Evolutionary conservation across 179 eudicot genomes (phyloP).

Genomic region (Actinidia polygama): DNA sequence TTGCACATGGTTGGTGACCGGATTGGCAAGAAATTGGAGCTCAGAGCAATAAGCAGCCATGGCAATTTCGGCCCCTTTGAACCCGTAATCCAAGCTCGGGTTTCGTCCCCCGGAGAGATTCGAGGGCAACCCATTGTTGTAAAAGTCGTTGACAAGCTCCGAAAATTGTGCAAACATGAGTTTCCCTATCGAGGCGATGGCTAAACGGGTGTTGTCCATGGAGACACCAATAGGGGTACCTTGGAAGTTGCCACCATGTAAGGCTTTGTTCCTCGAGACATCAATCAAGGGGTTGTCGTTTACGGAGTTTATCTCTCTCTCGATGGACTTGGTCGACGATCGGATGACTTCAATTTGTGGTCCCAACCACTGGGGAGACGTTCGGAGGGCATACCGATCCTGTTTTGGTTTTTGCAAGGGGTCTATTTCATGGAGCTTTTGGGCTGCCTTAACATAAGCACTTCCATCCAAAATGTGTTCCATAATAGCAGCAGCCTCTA

Average conservation of each 20-base stretch:
- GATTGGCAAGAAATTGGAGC: constrained; percentile 38
- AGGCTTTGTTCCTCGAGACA: constrained; percentile 39
- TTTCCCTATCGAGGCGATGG: constrained; percentile 36
- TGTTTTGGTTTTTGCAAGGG: constrained; percentile 50
- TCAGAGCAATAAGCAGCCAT: constrained; percentile 44
- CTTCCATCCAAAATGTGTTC: constrained; percentile 47
- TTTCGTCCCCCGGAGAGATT: constrained; percentile 37
- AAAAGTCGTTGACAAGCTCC: constrained; percentile 37
- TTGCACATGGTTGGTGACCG: constrained; percentile 40
- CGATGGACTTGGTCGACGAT: constrained; percentile 36
- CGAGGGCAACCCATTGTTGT: constrained; percentile 41
- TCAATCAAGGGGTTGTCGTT: constrained; percentile 52
- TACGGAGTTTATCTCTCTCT: constrained; percentile 51
- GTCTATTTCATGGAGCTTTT: constrained; percentile 40
- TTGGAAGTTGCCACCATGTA: constrained; percentile 44
- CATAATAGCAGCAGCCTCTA: constrained; percentile 52
- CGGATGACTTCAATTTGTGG: constrained; percentile 51
- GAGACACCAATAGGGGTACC: constrained; percentile 43
- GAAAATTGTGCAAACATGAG: constrained; percentile 39
- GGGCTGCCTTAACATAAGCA: constrained; percentile 34
- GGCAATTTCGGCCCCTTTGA: constrained; percentile 41
- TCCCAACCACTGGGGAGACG: constrained; percentile 55
- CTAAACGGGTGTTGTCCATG: constrained; percentile 38
- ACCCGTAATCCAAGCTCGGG: constrained; percentile 40
- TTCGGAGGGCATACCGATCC: constrained; percentile 48